A percentile compares a stretch with the other conserved stretches of the same genome.
These are phyloP conservation scores for Ustilago hordei DNA, from an alignment of 1,284 basidiomycete species.

Conservation along the genomic window DNA sequence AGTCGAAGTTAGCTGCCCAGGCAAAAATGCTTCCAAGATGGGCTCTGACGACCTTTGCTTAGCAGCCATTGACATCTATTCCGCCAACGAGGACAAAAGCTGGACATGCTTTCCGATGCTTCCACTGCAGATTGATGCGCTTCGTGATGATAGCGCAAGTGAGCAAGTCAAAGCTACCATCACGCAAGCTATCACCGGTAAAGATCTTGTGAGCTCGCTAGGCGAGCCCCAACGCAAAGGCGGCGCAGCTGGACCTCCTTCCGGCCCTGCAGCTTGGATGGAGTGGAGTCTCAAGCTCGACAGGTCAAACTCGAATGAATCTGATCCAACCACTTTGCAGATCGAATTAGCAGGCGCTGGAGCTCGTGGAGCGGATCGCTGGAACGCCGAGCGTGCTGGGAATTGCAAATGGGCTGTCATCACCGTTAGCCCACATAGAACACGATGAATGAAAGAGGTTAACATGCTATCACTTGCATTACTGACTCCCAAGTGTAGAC, in stretches of 20 bases:
- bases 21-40: conserved; percentile 16
- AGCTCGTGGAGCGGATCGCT: conserved; percentile 42
- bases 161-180: conserved; percentile 4
- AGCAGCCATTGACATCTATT: conserved; percentile 43
- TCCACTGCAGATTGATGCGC: conserved; percentile 13
- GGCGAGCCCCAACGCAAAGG: conserved; percentile 48
- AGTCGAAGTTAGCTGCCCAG: conserved; percentile 19
- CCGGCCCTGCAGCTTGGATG: conserved; percentile 47
- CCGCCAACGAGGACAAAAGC: conserved; percentile 21
- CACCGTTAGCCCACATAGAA: conserved; percentile 21
- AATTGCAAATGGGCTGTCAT: conserved; percentile 30
- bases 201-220: conserved; percentile 27
- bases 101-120: conserved; percentile 32
- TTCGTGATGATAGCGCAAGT: background rate
- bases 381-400: conserved; percentile 43
- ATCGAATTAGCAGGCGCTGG: conserved; percentile 33
- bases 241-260: conserved; percentile 31
- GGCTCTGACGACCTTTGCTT: conserved; percentile 8
- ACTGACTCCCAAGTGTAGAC: background rate
- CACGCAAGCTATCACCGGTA: conserved; percentile 21
- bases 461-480: background rate
- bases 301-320: background rate
- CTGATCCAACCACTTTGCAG: conserved; percentile 15
- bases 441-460: background rate
- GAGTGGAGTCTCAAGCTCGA: conserved; percentile 33